Conservation (phyloP, 495 filamentous ascomycete genomes). For the Hapsidospora chrysogenum region DNA sequence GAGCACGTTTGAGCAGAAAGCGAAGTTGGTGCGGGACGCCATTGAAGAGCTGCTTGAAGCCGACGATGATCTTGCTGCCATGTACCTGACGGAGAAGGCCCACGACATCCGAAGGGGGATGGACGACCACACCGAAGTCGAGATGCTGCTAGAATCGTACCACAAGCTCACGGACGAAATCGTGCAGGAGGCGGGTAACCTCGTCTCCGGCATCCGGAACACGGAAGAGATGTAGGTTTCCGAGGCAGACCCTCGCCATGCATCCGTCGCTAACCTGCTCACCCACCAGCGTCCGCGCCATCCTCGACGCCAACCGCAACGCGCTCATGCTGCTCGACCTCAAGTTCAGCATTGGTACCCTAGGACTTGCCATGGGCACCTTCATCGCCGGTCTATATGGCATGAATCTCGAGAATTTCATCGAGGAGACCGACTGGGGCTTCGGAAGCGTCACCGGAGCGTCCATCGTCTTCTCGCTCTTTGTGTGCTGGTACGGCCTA, state of each 20-base stretch:
- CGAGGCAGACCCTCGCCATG: neutral
- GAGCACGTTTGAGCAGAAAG: constrained; percentile 94
- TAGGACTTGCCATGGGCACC: constrained; percentile 81
- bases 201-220: constrained; percentile 91
- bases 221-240: constrained; percentile 85
- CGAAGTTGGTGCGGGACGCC: constrained; percentile 81
- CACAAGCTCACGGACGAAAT: constrained; percentile 98
- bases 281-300: constrained; percentile 68
- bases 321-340: constrained; percentile 95
- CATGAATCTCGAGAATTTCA: constrained; percentile 98
- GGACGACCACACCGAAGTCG: constrained; percentile 88
- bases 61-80: constrained; percentile 84
- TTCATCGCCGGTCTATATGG: constrained; percentile 95
- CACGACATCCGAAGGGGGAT: constrained; percentile 58
- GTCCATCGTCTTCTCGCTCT: constrained; percentile 52
- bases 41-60: constrained; percentile 96
- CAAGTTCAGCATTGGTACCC: constrained; percentile 87
- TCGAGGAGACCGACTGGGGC: constrained; percentile 87
- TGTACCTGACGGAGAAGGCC: constrained; percentile 84
- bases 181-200: constrained; percentile 80
- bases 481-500: constrained; percentile 69
- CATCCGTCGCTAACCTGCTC: neutral
- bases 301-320: constrained; percentile 96
- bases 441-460: constrained; percentile 57
- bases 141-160: constrained; percentile 92